Evolutionary conservation across 495 filamentous ascomycete species (phyloP), one percentile per base, ranked within the genome.

Genomic region (Polyplosphaeria fusca): DNA sequence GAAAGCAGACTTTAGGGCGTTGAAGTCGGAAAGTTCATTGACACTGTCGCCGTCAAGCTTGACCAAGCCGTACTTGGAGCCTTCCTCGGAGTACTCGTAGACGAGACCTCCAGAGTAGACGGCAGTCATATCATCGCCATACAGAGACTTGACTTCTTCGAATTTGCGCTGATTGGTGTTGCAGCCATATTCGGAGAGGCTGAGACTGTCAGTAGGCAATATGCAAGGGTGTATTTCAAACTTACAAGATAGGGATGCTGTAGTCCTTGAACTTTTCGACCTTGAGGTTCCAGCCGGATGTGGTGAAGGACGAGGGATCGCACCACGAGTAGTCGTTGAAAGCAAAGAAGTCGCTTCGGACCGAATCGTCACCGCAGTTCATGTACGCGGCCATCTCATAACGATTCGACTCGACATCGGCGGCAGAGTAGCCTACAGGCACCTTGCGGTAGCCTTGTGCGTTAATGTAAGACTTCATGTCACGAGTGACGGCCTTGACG

Each of bases 251-350:
- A 19, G 92, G 93, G 43, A 96, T 74, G 59, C 91, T 89, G 69
- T 96, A 97, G 65, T 86, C 84, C 56, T 82, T 85, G 77, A 92
- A 96, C 71, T 85, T 88, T 76, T 87, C 80, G 47, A 96, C 93
- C 82, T 96, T 96, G 70, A 88, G 75, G 68, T 88, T 78, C 91
- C 91, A 97, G 60, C 89, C 90, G 47, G 91, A 88, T 44, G 70
- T 78, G 22, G 67, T 67, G 75, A 88, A 95, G 48, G 86, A 82
- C 19, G 90, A 88, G 46, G 81, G 81, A 63, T 90, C 86, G 67
- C 92, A 97, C 92, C 92, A 97, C 42, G 91, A 96, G 76, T 96
- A 96, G 74, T 96, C 93, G 74, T 97, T 96, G 77, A 96, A 95
- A 45, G 89, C 91, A 71, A 95, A 96, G 77, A 96, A 97, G 71